Conservation (phyloP, 495 filamentous ascomycete genomes). For the Penicillium cinerascens region DNA sequence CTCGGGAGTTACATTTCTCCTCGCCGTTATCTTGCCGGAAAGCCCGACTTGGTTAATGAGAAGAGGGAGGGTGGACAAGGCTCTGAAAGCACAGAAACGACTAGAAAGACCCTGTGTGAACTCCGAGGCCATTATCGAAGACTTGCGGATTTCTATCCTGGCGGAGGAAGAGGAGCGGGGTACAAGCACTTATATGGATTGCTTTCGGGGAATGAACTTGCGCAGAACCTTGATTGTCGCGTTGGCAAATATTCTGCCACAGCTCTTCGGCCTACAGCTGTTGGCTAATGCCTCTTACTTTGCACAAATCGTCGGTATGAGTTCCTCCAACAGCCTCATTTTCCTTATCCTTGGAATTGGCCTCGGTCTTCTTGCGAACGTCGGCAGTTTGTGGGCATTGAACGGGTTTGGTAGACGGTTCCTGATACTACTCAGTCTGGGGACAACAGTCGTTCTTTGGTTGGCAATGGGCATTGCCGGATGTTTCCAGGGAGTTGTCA, state of each 20-base stretch:
- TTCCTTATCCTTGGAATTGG: slow-evolving; percentile 32
- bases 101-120: slow-evolving; percentile 12
- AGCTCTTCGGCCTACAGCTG: slow-evolving; percentile 32
- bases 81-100: slow-evolving; percentile 16
- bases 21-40: slow-evolving; percentile 18
- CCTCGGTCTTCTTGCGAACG: slow-evolving; percentile 29
- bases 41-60: slow-evolving; percentile 22
- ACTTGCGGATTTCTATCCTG: slow-evolving; percentile 21
- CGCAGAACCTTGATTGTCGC: slow-evolving; percentile 47
- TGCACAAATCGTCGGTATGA: slow-evolving; percentile 34
- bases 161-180: slow-evolving; percentile 20
- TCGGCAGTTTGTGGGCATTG: slow-evolving; percentile 26
- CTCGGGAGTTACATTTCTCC: slow-evolving; percentile 15
- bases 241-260: slow-evolving; percentile 31
- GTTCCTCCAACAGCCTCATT: slow-evolving; percentile 24
- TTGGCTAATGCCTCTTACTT: slow-evolving; percentile 34
- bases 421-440: slow-evolving; percentile 19
- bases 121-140: slow-evolving; percentile 14
- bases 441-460: slow-evolving; percentile 22
- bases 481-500: slow-evolving; percentile 26
- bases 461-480: slow-evolving; percentile 32
- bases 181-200: slow-evolving; percentile 36
- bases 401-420: slow-evolving; percentile 26
- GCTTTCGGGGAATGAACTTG: slow-evolving; percentile 41
- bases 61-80: slow-evolving; percentile 2